These are phyloP conservation scores for Xylaria arbuscula DNA, from an alignment of 2,329 filamentous ascomycete species.

Conservation along the genomic window DNA sequence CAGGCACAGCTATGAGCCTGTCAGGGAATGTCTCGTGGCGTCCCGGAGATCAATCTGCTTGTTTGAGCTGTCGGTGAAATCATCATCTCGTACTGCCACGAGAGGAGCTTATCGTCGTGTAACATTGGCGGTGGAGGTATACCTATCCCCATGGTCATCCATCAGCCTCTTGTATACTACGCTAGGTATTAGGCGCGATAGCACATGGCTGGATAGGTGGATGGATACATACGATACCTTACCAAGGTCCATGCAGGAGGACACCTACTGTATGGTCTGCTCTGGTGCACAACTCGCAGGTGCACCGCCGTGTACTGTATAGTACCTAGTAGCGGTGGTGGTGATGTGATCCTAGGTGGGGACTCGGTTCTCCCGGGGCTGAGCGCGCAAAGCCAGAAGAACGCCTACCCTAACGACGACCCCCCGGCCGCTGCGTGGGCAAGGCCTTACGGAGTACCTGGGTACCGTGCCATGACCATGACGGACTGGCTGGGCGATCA, in stretches of 20 bases:
- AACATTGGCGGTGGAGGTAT: slow-evolving; percentile 1
- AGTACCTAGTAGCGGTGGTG: neutral
- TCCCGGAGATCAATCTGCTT: slow-evolving; percentile 12
- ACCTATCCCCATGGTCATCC: slow-evolving; percentile 3
- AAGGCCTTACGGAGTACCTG: slow-evolving; percentile 35
- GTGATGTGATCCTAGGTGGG: slow-evolving; percentile 35
- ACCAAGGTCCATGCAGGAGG: slow-evolving; percentile 36
- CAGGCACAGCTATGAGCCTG: neutral
- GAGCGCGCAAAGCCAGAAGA: slow-evolving; percentile 38
- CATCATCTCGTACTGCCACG: slow-evolving; percentile 22
- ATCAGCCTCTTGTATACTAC: slow-evolving; percentile 1
- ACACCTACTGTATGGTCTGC: neutral
- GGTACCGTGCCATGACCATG: slow-evolving; percentile 7
- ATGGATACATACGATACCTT: slow-evolving; percentile 28
- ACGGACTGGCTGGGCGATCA: slow-evolving; percentile 36
- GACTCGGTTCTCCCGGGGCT: slow-evolving; percentile 43
- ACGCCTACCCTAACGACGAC: slow-evolving; percentile 42
- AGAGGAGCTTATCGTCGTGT: slow-evolving; percentile 9
- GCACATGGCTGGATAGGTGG: slow-evolving; percentile 13
- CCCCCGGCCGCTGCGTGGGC: slow-evolving; percentile 35
- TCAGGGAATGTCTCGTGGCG: neutral
- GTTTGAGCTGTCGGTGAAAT: slow-evolving; percentile 24
- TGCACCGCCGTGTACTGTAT: neutral
- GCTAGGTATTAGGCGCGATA: slow-evolving; percentile 8
- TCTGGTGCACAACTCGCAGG: neutral